Evolutionary conservation across 2,329 filamentous ascomycete species (phyloP).

Genomic region (Cryoendolithus antarcticus): DNA sequence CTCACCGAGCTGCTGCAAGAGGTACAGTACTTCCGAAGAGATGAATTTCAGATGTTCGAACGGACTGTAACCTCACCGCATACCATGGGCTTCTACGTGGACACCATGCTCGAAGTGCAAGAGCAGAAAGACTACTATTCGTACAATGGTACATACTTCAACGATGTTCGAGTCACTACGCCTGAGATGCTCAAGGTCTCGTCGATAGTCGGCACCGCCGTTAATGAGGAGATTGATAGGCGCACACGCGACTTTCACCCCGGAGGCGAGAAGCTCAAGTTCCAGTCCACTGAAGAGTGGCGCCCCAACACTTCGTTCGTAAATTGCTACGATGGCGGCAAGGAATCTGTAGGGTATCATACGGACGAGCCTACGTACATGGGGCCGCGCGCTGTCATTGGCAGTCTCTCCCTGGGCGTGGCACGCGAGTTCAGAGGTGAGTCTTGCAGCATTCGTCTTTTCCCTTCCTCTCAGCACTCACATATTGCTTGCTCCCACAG

Average conservation of each 20-base stretch:
- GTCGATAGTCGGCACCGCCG: conserved; percentile 55
- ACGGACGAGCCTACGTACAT: conserved; percentile 88
- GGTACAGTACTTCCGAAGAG: conserved; percentile 54
- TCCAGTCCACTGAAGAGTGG: conserved; percentile 66
- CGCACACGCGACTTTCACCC: conserved; percentile 61
- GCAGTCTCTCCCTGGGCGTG: conserved; percentile 80
- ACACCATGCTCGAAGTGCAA: conserved; percentile 55
- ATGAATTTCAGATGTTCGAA: conserved; percentile 78
- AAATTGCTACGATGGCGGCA: conserved; percentile 78
- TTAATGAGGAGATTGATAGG: conserved; percentile 63
- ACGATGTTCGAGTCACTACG: conserved; percentile 63
- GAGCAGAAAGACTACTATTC: conserved; percentile 67
- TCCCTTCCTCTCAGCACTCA: no score
- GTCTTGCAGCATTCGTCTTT: no score
- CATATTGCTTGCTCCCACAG: conserved; percentile 17
- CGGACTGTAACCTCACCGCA: conserved; percentile 76
- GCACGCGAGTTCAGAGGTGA: conserved; percentile 68
- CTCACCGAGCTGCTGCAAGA: conserved; percentile 66
- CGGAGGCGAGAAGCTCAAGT: conserved; percentile 57
- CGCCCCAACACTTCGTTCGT: conserved; percentile 82
- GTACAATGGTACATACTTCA: conserved; percentile 69
- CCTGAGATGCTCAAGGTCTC: conserved; percentile 62
- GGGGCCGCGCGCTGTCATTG: conserved; percentile 77
- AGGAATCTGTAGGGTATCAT: conserved; percentile 82
- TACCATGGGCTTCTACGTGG: conserved; percentile 72